Conservation (phyloP, 2,329 filamentous ascomycete species). For the Diaporthe eres region DNA sequence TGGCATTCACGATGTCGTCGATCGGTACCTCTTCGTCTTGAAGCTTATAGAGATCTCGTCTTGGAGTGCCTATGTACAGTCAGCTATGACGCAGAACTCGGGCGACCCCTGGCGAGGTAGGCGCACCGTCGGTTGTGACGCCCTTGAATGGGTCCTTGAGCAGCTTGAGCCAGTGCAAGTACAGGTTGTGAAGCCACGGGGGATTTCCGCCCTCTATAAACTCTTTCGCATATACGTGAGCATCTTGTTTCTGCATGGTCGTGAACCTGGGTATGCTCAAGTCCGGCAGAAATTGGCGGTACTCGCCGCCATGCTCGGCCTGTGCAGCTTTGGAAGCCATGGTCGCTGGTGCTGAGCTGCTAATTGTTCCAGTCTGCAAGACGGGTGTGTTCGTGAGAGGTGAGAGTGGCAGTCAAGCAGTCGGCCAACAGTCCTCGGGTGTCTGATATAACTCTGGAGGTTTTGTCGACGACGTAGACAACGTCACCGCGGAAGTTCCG, state of each 20-base stretch:
- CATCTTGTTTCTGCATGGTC: constrained; percentile 72
- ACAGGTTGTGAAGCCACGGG: constrained; percentile 76
- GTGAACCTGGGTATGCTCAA: constrained; percentile 73
- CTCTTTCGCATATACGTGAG: constrained; percentile 71
- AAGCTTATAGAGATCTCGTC: constrained; percentile 67
- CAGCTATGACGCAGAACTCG: neutral
- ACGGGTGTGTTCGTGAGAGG: no score
- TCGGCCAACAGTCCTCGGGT: no score
- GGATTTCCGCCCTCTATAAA: constrained; percentile 73
- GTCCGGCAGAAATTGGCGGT: constrained; percentile 74
- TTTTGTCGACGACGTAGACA: neutral
- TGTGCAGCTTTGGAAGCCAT: constrained; percentile 34
- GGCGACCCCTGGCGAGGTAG: constrained; percentile 7
- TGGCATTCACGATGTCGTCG: constrained; percentile 66
- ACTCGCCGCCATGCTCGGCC: constrained; percentile 51
- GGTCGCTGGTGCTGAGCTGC: neutral
- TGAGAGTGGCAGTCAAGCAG: neutral
- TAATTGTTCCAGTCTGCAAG: neutral
- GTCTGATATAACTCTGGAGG: neutral
- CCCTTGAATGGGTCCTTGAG: constrained; percentile 79
- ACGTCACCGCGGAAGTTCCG: constrained; percentile 17
- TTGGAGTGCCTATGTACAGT: constrained; percentile 60
- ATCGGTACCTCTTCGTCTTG: constrained; percentile 77
- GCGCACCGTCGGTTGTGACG: constrained; percentile 75
- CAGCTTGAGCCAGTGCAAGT: constrained; percentile 70